Base-by-base conservation (phyloP, 2,329 filamentous ascomycete genomes). In the Alternaria ethzedia region DNA sequence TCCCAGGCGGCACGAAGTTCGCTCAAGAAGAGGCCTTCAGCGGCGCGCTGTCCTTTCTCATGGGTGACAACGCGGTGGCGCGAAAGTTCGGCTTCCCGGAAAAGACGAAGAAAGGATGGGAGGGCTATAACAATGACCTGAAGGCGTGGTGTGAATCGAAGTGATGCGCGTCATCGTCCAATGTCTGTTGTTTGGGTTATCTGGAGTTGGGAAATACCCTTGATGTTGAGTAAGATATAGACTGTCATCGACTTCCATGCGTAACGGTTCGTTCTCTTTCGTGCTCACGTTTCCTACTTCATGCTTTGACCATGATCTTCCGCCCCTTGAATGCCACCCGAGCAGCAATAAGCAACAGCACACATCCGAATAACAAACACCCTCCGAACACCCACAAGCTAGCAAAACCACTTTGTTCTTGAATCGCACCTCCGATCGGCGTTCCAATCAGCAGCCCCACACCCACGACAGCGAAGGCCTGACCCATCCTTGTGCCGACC, bases 341-440 rank as follows among this genome's bases (percentile, higher is more conserved):
- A 36, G 71, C 72, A 15, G 47, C 54, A 3, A 62, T 9, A 45
- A 79, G 62, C 11, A 75, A 32, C 21, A 20, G 67, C 21, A 62
- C 70, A 55, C 70, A 67, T 2, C 55, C 71, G 46, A 74, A 54
- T 54, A 79, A 41, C 72, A 78, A 67, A 25, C 65, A 64, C 1
- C 82, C 83, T 0, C 82, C 81, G 73, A 79, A 85, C 1, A 79
- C 67, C 83, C 83, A 85, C 2, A 83, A 69, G 26, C 78, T 72
- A 1, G 71, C 73, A 43, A 81, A 85, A 10, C 83, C 80, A 13
- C 82, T 82, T 6, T 74, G 68, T 54, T 80, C 79, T 61, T 87
- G 64, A 30, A 89, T 86, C 13, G 84, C 84, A 17, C 87, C 87
- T 3, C 84, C 84, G 57, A 88, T 87, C 0, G 87, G 87, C 4